Base-by-base conservation (phyloP, 2,329 filamentous ascomycete species). In the Magnaporthiopsis incrustans region DNA sequence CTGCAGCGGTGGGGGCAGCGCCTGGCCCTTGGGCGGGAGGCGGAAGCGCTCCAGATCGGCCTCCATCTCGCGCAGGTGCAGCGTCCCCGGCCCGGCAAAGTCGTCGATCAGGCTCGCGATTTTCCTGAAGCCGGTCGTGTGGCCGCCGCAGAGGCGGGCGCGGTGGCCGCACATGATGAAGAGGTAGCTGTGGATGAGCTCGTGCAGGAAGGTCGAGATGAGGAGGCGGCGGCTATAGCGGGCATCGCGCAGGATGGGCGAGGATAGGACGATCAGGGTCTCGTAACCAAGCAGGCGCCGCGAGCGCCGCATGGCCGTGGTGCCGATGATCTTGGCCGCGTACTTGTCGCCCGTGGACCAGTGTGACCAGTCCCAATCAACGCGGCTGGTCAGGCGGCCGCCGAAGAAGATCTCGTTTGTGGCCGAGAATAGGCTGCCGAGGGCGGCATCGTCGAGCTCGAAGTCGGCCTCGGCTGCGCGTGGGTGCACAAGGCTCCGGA, bases 111-210 rank as follows among this genome's bases (percentile, higher is more conserved):
- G 73, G 32, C 75, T 75, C 33, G 85, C 85, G 67, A 89, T 88
- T 59, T 76, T 77, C 33, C 78, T 77, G 68, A 89, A 89, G 2
- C 84, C 86, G 2, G 77, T 71, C 2, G 86, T 88, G 67, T 89
- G 86, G 0, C 86, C 86, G 14, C 85, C 85, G 57, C 79, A 77
- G 30, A 78, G 74, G 50, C 80, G 76, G 0, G 85, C 85, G 58
- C 80, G 77, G 70, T 85, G 82, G 4, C 86, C 86, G 68, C 85
- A 87, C 62, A 76, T 78, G 64, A 89, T 81, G 67, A 89, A 89
- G 22, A 89, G 76, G 70, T 87, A 89, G 73, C 85, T 85, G 73
- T 89, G 86, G 60, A 89, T 85, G 68, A 88, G 80, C 73, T 89
- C 86, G 70, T 89, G 86, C 60, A 89, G 70, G 67, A 89, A 88